These are phyloP conservation scores for Imleria badia DNA, from an alignment of 768 basidiomycete species.

Conservation along the genomic window DNA sequence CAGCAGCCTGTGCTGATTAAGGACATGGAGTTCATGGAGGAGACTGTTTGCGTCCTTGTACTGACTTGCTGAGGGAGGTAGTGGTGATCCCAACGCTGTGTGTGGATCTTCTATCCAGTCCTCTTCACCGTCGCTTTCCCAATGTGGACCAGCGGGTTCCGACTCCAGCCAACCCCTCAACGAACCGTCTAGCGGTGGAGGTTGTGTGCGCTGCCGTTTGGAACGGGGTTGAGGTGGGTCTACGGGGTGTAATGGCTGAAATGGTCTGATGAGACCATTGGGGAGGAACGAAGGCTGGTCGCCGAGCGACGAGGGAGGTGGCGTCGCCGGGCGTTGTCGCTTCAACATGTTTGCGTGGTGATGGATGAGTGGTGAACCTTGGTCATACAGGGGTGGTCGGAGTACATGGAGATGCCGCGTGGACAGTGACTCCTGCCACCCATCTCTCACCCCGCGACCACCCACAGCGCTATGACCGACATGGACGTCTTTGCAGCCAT, in stretches of 20 bases:
- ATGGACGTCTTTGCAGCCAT: constrained; percentile 77
- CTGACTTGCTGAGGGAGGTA: constrained; percentile 24
- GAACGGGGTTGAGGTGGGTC: constrained; percentile 28
- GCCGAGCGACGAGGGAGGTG: constrained; percentile 36
- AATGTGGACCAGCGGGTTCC: constrained; percentile 6
- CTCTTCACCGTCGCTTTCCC: constrained; percentile 31
- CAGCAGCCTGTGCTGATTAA: constrained; percentile 62
- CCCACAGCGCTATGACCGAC: constrained; percentile 44
- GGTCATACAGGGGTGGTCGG: constrained; percentile 20
- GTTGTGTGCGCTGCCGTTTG: constrained; percentile 55
- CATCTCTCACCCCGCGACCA: not conserved
- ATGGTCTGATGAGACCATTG: constrained; percentile 9
- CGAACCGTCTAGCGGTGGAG: constrained; percentile 54
- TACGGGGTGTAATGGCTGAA: constrained; percentile 7
- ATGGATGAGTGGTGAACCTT: constrained; percentile 3
- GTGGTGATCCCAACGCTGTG: constrained; percentile 30
- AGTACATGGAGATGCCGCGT: constrained; percentile 15
- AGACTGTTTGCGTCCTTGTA: constrained; percentile 65
- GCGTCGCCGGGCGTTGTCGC: constrained; percentile 48
- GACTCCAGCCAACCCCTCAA: constrained; percentile 44
- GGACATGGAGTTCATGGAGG: constrained; percentile 68
- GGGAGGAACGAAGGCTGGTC: constrained; percentile 24
- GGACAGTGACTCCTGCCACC: constrained; percentile 21
- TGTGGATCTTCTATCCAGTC: constrained; percentile 35
- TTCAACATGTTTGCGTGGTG: constrained; percentile 46